Percentiles rank a stretch among this genome's conserved stretches.
Conservation (phyloP, 2,329 filamentous ascomycete species). For the Pyricularia sp. region DNA sequence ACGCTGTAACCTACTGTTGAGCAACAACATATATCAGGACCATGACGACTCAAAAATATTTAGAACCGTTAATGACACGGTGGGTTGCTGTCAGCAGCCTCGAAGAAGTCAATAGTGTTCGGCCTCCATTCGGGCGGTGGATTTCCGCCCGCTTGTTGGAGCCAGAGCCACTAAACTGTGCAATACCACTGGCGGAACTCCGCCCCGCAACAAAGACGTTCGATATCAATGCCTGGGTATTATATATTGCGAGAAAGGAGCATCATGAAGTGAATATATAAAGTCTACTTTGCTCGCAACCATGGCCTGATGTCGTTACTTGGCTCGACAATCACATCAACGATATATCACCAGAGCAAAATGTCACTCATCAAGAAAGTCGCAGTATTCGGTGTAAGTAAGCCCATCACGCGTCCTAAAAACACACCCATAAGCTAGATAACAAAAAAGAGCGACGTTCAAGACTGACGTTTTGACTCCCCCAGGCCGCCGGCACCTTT, state of each 20-base stretch:
- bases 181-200: not conserved
- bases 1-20: not conserved
- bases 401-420: not conserved
- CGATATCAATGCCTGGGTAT: too few relatives aligned
- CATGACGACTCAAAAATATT: not conserved
- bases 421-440: too few relatives aligned
- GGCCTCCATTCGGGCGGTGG: not conserved
- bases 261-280: not conserved
- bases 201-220: too few relatives aligned
- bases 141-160: not conserved
- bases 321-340: not conserved
- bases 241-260: not conserved
- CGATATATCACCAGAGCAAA: not conserved
- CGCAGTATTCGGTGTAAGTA: conserved; percentile 12
- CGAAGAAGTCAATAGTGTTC: not conserved
- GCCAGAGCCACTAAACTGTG: not conserved
- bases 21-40: not conserved
- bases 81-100: not conserved
- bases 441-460: not conserved
- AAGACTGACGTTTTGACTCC: not conserved
- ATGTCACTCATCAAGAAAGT: conserved; percentile 9
- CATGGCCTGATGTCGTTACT: not conserved
- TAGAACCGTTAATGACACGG: too few relatives aligned
- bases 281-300: not conserved
- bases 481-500: conserved; percentile 21